Evolutionary conservation across 441 rosid species (phyloP).

Genomic region (Euphorbia schlechtendalii): DNA sequence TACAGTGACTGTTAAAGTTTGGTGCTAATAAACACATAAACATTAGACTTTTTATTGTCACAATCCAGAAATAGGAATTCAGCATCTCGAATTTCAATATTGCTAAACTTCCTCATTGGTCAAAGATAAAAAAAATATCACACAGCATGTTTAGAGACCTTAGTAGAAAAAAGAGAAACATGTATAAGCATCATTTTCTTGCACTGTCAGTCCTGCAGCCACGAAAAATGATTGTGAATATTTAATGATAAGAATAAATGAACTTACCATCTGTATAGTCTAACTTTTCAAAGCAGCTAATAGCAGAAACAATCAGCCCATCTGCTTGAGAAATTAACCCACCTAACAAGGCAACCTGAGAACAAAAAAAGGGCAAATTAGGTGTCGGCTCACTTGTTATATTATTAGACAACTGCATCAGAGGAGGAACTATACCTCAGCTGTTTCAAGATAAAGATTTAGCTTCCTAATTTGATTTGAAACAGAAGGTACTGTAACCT

Average conservation of each 20-base stretch:
- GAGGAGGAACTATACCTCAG: conserved; percentile 57
- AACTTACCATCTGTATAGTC: conserved; percentile 52
- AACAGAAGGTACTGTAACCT: conserved; percentile 80
- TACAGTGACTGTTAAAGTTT: too few relatives aligned
- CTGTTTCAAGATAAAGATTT: conserved; percentile 77
- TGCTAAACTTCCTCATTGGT: too few relatives aligned
- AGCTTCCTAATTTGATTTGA: conserved; percentile 43
- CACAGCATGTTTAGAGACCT: not conserved
- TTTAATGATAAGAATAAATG: not conserved
- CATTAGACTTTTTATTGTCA: too few relatives aligned
- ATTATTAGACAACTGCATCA: conserved; percentile 9
- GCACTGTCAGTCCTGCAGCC: not conserved
- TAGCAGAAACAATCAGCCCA: conserved; percentile 61
- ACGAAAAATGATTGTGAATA: not conserved
- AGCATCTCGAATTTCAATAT: too few relatives aligned
- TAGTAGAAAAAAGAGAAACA: not conserved
- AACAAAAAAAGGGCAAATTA: conserved; percentile 21
- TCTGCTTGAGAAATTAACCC: conserved; percentile 75
- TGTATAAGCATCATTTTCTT: conserved; percentile 1
- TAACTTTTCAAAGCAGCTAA: conserved; percentile 44
- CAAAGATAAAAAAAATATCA: not conserved
- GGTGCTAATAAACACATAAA: too few relatives aligned
- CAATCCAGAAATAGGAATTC: too few relatives aligned
- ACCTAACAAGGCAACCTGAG: conserved; percentile 67
- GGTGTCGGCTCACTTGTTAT: conserved; percentile 10